Base-by-base conservation (phyloP, 495 filamentous ascomycete species). In the Neohortaea acidophila region DNA sequence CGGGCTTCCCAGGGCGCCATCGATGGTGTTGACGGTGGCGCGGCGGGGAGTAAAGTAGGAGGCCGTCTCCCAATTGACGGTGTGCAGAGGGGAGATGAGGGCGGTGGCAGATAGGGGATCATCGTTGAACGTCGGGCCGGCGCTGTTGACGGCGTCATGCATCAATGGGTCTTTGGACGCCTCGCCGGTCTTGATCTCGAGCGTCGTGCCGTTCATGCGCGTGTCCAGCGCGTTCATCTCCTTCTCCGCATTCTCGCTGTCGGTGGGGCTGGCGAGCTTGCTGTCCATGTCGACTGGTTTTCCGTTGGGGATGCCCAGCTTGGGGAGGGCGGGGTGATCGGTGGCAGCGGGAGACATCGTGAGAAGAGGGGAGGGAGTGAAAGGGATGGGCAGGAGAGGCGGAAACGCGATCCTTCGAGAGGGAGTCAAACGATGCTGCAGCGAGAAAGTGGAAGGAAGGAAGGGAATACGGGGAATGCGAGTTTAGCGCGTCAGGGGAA, bases 211-310 rank as follows among this genome's bases (percentile, higher is more conserved):
- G 17, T 34, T 21, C 32, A 34, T 34, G 15, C 10, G 4, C 15
- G 8, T 20, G 9, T 34, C 32, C 9, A 34, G 19, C 15, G 32
- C 32, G 6, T 15, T 20, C 15, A 34, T 20, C 17, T 34, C 21
- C 32, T 34, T 34, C 32, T 34, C 32, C 9, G 32, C 32, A 13
- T 34, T 34, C 15, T 34, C 32, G 32, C 32, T 34, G 32, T 34
- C 32, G 4, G 32, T 34, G 3, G 32, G 32, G 3, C 4, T 4
- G 7, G 21, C 32, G 7, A 21, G 17, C 17, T 34, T 34, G 32
- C 19, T 34, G 19, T 19, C 14, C 5, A 20, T 21, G 32, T 15
- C 13, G 10, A 20, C 15, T 15, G 19, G 11, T n/a, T 27, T 7
- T 6, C 32, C 32, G 32, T 34, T 34, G 15, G 32, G 32, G 14